Evolutionary conservation across 2,329 filamentous ascomycete species (phyloP), one percentile per base, ranked within the genome.

Genomic region (Aspergillus proliferans): DNA sequence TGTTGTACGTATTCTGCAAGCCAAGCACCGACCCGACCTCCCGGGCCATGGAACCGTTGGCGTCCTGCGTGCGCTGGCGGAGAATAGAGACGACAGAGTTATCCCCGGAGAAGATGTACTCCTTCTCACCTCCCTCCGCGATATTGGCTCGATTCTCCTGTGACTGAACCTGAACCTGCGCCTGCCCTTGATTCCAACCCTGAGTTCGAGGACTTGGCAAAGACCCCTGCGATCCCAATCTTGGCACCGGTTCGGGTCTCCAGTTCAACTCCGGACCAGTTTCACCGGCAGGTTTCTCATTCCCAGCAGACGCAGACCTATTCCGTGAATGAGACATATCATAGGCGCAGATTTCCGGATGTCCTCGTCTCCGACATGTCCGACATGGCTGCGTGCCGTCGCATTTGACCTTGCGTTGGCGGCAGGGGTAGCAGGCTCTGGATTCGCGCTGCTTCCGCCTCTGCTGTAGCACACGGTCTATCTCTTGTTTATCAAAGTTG

Each of bases 371-470:
- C 15, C 50, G 50, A 45, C 65, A 67, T 0, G 60, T 66, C 15
- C 50, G 51, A 48, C 65, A 67, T 9, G 64, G 64, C 5, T 59
- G 53, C 2, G 18, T 44, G 2, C 59, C 60, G 38, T 68, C 63
- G 36, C 66, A 69, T 50, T 67, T 67, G 10, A 68, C 65, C 45
- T 69, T 67, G n/a, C 66, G 60, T 47, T 66, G 62, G 14, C 60
- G 58, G 48, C 65, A 67, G 4, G 65, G 64, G 49, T 68, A 67
- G 33, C 65, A 68, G 5, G 66, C 65, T 43, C 57, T 59, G 3
- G 56, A 44, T 48, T 66, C 65, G 22, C 62, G 57, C 19, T 62
- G 57, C 46, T 63, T 60, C 41, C 61, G 58, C 43, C 59, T 63
- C n/a, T 54, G 50, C 1, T 50, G 54, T 18, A 65, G 52, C 4